Percentiles rank a stretch among this genome's conserved stretches.
These are phyloP conservation scores for Castanea crenata DNA, from an alignment of 306 rosid species.

Conservation along the genomic window DNA sequence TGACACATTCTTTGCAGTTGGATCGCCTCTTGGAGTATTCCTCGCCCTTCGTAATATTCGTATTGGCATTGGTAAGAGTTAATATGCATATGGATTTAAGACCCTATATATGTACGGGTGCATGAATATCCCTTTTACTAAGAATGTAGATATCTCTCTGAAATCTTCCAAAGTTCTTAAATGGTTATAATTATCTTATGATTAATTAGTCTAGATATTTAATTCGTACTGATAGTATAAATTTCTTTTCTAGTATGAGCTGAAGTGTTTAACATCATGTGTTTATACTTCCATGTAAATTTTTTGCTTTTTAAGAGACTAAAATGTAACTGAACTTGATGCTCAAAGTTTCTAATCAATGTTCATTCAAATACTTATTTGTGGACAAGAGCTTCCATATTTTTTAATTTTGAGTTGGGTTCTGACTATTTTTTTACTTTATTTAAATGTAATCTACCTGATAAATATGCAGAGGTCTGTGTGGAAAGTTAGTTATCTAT, in stretches of 20 bases:
- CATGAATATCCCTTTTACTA: neutral
- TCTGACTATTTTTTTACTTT: neutral
- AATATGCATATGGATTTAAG: constrained; percentile 3
- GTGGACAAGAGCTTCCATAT: neutral
- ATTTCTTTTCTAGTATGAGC: too few relatives aligned
- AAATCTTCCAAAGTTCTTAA: neutral
- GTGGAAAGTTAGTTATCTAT: neutral
- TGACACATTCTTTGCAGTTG: constrained; percentile 98
- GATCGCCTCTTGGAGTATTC: constrained; percentile 98
- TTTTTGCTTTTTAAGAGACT: too few relatives aligned
- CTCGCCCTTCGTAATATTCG: constrained; percentile 93
- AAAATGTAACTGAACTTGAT: too few relatives aligned
- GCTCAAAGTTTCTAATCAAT: too few relatives aligned
- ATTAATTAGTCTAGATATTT: too few relatives aligned
- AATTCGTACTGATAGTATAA: too few relatives aligned
- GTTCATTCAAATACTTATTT: neutral
- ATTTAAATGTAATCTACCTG: neutral
- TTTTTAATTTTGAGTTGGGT: neutral
- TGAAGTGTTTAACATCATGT: too few relatives aligned
- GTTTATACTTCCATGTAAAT: too few relatives aligned
- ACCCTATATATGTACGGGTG: neutral
- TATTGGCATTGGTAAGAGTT: constrained; percentile 71
- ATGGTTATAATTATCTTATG: too few relatives aligned
- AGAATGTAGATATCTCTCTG: constrained; percentile 13
- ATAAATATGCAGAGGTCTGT: neutral